These are phyloP conservation scores for Dichotomocladium elegans DNA, from an alignment of 371 early-diverging fungal genomes.

Conservation along the genomic window DNA sequence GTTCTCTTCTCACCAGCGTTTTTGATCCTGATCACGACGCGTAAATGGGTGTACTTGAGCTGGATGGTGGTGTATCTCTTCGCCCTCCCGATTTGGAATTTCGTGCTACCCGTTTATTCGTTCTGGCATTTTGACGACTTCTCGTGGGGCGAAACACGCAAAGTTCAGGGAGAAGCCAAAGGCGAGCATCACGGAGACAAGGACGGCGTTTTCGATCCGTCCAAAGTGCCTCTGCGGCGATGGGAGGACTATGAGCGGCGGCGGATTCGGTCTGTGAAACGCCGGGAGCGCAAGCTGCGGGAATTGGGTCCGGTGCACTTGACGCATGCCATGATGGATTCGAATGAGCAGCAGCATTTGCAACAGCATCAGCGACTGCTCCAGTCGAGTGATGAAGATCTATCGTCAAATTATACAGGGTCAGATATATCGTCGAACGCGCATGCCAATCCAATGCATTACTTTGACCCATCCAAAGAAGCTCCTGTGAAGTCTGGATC, in stretches of 20 bases:
- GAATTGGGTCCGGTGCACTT: slow-evolving; percentile 20
- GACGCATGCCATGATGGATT: slow-evolving; percentile 11
- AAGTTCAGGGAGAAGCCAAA: slow-evolving; percentile 77
- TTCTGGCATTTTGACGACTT: slow-evolving; percentile 99
- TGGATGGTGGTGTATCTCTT: slow-evolving; percentile 90
- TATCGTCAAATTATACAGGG: slow-evolving; percentile 8
- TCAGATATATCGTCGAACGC: slow-evolving; percentile 12
- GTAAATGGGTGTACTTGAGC: slow-evolving; percentile 74
- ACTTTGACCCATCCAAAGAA: slow-evolving; percentile 32
- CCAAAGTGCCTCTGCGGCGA: slow-evolving; percentile 62
- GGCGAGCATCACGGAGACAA: slow-evolving; percentile 68
- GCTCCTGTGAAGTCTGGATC: slow-evolving; percentile 22
- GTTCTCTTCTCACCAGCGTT: slow-evolving; percentile 80
- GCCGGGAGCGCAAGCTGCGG: slow-evolving; percentile 44
- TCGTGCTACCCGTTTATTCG: slow-evolving; percentile 92
- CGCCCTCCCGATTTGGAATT: slow-evolving; percentile 95
- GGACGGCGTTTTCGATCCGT: slow-evolving; percentile 36
- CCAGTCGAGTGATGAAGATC: slow-evolving; percentile 2
- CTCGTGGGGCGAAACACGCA: slow-evolving; percentile 92
- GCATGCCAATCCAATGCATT: slow-evolving; percentile 16
- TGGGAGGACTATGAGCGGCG: slow-evolving; percentile 42
- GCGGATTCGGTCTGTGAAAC: slow-evolving; percentile 28
- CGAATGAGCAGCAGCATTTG: slow-evolving; percentile 2
- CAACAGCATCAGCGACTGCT: too few species aligned
- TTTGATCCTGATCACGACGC: slow-evolving; percentile 82